These are phyloP conservation scores for Penicillium sp. DNA, from an alignment of 2,329 filamentous ascomycete species.

Conservation along the genomic window DNA sequence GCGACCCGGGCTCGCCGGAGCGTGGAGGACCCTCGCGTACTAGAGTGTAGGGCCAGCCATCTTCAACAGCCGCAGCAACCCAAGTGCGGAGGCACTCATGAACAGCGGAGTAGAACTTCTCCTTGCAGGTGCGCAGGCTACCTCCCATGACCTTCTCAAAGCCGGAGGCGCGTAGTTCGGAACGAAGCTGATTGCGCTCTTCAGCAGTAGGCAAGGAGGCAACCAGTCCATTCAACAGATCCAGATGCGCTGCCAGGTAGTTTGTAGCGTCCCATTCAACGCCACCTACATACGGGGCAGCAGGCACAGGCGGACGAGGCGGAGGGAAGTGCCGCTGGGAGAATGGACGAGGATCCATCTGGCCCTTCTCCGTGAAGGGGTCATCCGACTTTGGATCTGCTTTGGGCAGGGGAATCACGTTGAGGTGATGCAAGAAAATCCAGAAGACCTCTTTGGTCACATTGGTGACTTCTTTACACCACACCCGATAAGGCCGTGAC, in stretches of 20 bases:
- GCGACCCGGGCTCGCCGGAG: constrained; percentile 35
- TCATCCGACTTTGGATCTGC: constrained; percentile 33
- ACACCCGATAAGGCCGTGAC: constrained; percentile 83
- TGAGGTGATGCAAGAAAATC: constrained; percentile 95
- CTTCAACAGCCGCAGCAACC: constrained; percentile 81
- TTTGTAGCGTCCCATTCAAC: constrained; percentile 99
- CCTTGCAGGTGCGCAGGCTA: constrained; percentile 85
- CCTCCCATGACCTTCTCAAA: constrained; percentile 88
- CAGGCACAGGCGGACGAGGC: constrained; percentile 83
- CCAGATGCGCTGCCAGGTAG: constrained; percentile 87
- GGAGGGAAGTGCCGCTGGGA: constrained; percentile 71
- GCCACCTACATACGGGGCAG: constrained; percentile 91
- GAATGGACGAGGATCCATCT: constrained; percentile 23
- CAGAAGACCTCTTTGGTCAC: constrained; percentile 98
- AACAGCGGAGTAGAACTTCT: constrained; percentile 92
- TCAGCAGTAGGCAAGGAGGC: constrained; percentile 69
- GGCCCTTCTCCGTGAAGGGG: constrained; percentile 28
- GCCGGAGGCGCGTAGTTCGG: constrained; percentile 74
- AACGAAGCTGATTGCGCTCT: constrained; percentile 75
- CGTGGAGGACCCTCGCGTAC: constrained; percentile 60
- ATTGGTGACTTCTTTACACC: constrained; percentile 87
- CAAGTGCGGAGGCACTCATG: constrained; percentile 86
- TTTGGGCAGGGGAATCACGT: constrained; percentile 64
- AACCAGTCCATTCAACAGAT: constrained; percentile 86
- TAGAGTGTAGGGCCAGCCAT: constrained; percentile 79